These are phyloP conservation scores for Picea mariana DNA, from an alignment of 83 land plant species.

Conservation along the genomic window DNA sequence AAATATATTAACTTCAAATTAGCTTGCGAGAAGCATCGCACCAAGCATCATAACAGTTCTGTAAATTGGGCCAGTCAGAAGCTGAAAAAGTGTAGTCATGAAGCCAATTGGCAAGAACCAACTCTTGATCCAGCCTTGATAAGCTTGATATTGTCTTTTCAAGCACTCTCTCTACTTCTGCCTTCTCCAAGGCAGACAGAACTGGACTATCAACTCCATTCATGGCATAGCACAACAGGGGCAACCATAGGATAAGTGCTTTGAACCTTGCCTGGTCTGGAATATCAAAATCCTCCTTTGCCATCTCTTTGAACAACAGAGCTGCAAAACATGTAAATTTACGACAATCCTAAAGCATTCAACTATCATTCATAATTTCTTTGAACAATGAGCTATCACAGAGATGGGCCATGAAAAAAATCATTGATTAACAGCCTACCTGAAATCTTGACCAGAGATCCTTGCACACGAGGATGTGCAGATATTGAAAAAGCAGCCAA, in stretches of 20 bases:
- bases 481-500: slow-evolving; percentile 66
- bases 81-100: slow-evolving; percentile 47
- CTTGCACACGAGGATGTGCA: slow-evolving; percentile 80
- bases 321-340: slow-evolving; percentile 29
- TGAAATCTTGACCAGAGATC: slow-evolving; percentile 66
- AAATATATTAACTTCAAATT: neutral
- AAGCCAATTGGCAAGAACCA: slow-evolving; percentile 63
- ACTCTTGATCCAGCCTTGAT: slow-evolving; percentile 58
- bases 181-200: slow-evolving; percentile 48
- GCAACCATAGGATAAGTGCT: slow-evolving; percentile 67
- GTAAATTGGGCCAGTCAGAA: slow-evolving; percentile 67
- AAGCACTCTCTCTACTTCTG: slow-evolving; percentile 45
- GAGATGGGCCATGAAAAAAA: neutral
- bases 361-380: neutral
- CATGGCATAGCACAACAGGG: slow-evolving; percentile 58
- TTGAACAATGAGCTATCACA: neutral
- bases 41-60: slow-evolving; percentile 55
- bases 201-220: slow-evolving; percentile 55
- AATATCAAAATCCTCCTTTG: slow-evolving; percentile 22
- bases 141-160: slow-evolving; percentile 48
- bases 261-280: slow-evolving; percentile 41
- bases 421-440: slow-evolving; percentile 29
- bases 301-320: slow-evolving; percentile 44
- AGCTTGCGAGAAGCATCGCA: slow-evolving; percentile 45
- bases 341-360: neutral